A percentile compares a stretch with the other conserved stretches of the same genome.
Evolutionary conservation across 805 yeast genomes (phyloP).

Genomic region (Saccharomycopsis fibuligera): DNA sequence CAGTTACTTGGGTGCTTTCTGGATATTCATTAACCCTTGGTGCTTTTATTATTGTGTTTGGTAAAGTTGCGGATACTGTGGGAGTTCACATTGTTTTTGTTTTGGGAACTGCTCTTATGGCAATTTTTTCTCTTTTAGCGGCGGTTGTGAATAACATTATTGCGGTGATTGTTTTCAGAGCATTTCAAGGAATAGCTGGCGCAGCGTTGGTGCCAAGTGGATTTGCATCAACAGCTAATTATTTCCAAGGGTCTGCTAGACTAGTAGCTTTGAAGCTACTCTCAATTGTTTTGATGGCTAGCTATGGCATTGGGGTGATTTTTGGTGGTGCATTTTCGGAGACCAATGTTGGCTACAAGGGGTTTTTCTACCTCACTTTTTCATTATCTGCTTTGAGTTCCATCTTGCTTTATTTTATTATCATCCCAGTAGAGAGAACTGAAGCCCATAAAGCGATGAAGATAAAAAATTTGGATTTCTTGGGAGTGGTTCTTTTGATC

Average conservation of each 20-base stretch:
- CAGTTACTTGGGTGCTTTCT: slow-evolving; percentile 34
- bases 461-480: slow-evolving; percentile 30
- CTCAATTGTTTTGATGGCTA: slow-evolving; percentile 25
- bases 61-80: slow-evolving; percentile 37
- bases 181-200: slow-evolving; percentile 41
- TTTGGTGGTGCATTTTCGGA: slow-evolving; percentile 40
- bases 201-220: slow-evolving; percentile 36
- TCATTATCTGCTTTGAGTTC: slow-evolving; percentile 35
- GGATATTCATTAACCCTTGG: slow-evolving; percentile 40
- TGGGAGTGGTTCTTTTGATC: slow-evolving; percentile 31
- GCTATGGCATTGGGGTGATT: slow-evolving; percentile 32
- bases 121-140: slow-evolving; percentile 32
- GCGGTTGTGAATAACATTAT: slow-evolving; percentile 32
- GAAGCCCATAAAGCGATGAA: slow-evolving; percentile 22
- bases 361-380: slow-evolving; percentile 34
- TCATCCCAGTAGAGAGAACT: slow-evolving; percentile 28
- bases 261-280: slow-evolving; percentile 34
- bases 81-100: slow-evolving; percentile 25
- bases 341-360: slow-evolving; percentile 34
- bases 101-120: slow-evolving; percentile 39
- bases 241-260: slow-evolving; percentile 27
- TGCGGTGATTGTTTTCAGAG: slow-evolving; percentile 39
- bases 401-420: slow-evolving; percentile 28
- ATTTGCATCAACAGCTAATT: slow-evolving; percentile 29
- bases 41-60: slow-evolving; percentile 37